A percentile compares a stretch with the other conserved stretches of the same genome.
phyloP scores from a whole-genome alignment of 495 filamentous ascomycete genomes.

The Daldinia bambusicola region DNA sequence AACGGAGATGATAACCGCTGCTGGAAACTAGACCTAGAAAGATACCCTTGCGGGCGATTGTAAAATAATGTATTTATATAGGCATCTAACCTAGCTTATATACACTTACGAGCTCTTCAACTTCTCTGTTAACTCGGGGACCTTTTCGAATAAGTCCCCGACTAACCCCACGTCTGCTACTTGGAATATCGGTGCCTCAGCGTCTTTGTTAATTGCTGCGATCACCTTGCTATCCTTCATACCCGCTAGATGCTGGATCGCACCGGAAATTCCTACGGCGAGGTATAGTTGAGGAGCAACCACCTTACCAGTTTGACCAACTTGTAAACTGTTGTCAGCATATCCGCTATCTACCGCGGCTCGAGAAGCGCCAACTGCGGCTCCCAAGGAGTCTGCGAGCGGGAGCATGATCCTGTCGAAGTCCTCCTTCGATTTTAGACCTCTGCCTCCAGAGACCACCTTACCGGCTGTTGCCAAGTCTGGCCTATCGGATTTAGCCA shows the following conservation, averaged over 20 bases:
- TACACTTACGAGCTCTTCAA: constrained; percentile 70
- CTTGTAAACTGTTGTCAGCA: constrained; percentile 98
- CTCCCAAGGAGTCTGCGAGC: constrained; percentile 88
- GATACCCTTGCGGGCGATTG: constrained; percentile 30
- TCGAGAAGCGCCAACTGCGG: constrained; percentile 92
- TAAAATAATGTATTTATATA: constrained; percentile 24
- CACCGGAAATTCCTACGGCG: constrained; percentile 93
- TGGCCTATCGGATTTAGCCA: constrained; percentile 92
- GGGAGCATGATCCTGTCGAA: constrained; percentile 93
- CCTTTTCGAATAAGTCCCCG: constrained; percentile 93
- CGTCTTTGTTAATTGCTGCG: constrained; percentile 97
- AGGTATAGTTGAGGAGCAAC: constrained; percentile 96
- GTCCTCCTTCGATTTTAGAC: constrained; percentile 95
- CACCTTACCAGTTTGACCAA: constrained; percentile 98
- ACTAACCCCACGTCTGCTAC: constrained; percentile 95
- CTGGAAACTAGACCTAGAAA: constrained; percentile 47
- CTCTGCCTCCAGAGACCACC: constrained; percentile 94
- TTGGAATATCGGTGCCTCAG: constrained; percentile 97
- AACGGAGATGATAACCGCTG: constrained; percentile 76
- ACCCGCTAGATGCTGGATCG: constrained; percentile 97
- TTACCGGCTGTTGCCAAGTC: constrained; percentile 87
- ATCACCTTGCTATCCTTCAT: constrained; percentile 99
- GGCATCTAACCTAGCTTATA: constrained; percentile 14
- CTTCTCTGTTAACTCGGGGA: constrained; percentile 97
- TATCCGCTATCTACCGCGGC: constrained; percentile 98